Conservation (phyloP, 768 basidiomycete species). For the Daedaleopsis nitida region DNA sequence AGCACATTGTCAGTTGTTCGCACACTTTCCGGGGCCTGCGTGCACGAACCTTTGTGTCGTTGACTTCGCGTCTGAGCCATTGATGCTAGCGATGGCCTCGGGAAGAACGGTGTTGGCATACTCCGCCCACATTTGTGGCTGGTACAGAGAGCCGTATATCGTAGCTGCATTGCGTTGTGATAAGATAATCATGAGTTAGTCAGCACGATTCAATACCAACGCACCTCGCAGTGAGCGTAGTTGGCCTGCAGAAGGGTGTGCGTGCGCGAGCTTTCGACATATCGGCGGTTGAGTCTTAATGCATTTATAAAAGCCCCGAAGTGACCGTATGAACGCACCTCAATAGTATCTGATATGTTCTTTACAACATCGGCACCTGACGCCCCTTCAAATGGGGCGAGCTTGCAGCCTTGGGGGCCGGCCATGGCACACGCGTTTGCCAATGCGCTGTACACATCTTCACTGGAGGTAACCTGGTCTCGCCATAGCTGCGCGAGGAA, state of each 20-base stretch:
- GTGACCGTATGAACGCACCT: not conserved
- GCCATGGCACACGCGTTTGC: slow-evolving; percentile 12
- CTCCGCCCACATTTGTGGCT: slow-evolving; percentile 3
- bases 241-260: slow-evolving; percentile 2
- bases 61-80: not conserved
- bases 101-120: slow-evolving; percentile 1
- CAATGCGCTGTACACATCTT: slow-evolving; percentile 9
- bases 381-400: not conserved
- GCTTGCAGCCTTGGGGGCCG: slow-evolving; percentile 2
- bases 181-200: not conserved
- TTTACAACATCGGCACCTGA: slow-evolving; percentile 9
- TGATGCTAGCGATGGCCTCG: not conserved
- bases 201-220: not conserved
- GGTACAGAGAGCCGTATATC: slow-evolving; percentile 4
- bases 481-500: slow-evolving; percentile 4
- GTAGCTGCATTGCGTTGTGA: not conserved
- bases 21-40: too few species aligned
- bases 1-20: not conserved
- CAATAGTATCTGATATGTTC: slow-evolving; percentile 2
- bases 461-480: slow-evolving; percentile 1
- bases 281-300: not conserved
- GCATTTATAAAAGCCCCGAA: not conserved
- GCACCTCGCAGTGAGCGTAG: slow-evolving; percentile 6
- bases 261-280: not conserved
- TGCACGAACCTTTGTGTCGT: not conserved